phyloP scores from a whole-genome alignment of 768 basidiomycete genomes.

The Mycena chlorophos region DNA sequence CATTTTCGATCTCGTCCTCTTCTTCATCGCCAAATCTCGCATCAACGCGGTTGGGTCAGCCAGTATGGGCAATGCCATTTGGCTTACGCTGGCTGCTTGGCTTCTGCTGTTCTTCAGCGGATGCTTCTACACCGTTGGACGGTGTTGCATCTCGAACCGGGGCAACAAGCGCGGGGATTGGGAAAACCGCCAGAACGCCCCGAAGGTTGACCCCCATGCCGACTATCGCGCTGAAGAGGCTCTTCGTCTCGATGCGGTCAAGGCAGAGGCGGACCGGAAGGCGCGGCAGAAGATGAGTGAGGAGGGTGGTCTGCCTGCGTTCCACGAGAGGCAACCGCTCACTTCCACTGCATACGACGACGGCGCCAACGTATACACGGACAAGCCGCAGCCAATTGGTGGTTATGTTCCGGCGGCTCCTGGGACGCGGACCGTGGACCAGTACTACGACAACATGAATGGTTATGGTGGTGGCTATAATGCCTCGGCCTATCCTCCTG shows the following conservation, averaged over 20 bases:
- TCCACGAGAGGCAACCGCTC: constrained; percentile 74
- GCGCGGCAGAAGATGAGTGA: constrained; percentile 61
- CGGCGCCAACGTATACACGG: constrained; percentile 55
- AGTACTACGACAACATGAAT: constrained; percentile 52
- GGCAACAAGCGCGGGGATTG: constrained; percentile 34
- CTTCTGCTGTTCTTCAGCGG: constrained; percentile 86
- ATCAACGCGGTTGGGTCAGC: constrained; percentile 82
- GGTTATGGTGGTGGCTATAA: too few relatives aligned
- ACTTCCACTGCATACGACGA: constrained; percentile 50
- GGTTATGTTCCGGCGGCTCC: constrained; percentile 67
- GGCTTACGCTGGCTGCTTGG: constrained; percentile 89
- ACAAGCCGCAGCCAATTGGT: constrained; percentile 50
- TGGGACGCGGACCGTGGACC: constrained; percentile 73
- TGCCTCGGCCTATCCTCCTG: constrained; percentile 42
- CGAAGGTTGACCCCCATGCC: constrained; percentile 18
- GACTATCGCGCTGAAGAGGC: constrained; percentile 41
- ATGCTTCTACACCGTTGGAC: constrained; percentile 81
- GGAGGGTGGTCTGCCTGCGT: constrained; percentile 67
- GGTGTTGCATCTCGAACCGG: constrained; percentile 76
- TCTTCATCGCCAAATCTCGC: constrained; percentile 84
- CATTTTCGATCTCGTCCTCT: constrained; percentile 88
- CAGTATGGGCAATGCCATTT: constrained; percentile 82
- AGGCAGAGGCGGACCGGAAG: constrained; percentile 84
- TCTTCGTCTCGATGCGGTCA: constrained; percentile 80
- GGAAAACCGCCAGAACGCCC: constrained; percentile 36